Base-by-base conservation (phyloP, 169 alveolate species). In the Neospora caninum region DNA sequence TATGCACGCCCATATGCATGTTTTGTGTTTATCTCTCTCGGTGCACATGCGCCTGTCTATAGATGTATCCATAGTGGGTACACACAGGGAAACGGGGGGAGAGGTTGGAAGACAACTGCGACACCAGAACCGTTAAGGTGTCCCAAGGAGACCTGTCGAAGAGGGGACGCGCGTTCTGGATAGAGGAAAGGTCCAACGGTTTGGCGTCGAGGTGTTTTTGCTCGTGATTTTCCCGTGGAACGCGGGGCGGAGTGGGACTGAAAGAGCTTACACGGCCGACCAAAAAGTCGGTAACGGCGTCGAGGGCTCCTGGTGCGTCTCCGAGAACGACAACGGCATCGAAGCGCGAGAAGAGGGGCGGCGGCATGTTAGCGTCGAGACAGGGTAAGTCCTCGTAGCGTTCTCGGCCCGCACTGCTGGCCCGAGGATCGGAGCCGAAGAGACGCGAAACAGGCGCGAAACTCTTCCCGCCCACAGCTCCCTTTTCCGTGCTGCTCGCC, bases 341-440 rank as follows among this genome's bases (percentile, higher is more conserved):
- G 86, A 97, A 97, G 39, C 98, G 96, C 88, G 97, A 95, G 87
- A 97, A 96, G 86, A 97, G 91, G 0, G 98, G 98, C 41, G 94
- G 97, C 20, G 98, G 97, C 36, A 97, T 88, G 91, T 96, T 96
- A 6, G 97, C 93, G 91, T 96, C 96, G 67, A 82, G n/a, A 49
- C 89, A 82, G 67, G 38, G 64, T 0, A 82, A 7, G 53, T 82
- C 89, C 39, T 38, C 89, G 45, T 78, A 78, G 86, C 86, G 45
- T 69, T 69, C 86, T 27, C 73, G 73, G 73, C 73, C 31, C n/a
- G 73, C 16, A 29, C 73, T 29, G 31, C 73, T 49, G 22, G 64
- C 64, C 64, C n/a, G 73, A 64, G n/a, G 16, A 64, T 16, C 7
- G 4, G 73, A 9, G 31, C 31, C 73, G n/a, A 64, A 64, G 1